Percentiles rank a stretch among this genome's conserved stretches.
Evolutionary conservation across 306 rosid species (phyloP).

Genomic region (Hylodesmum podocarpum): DNA sequence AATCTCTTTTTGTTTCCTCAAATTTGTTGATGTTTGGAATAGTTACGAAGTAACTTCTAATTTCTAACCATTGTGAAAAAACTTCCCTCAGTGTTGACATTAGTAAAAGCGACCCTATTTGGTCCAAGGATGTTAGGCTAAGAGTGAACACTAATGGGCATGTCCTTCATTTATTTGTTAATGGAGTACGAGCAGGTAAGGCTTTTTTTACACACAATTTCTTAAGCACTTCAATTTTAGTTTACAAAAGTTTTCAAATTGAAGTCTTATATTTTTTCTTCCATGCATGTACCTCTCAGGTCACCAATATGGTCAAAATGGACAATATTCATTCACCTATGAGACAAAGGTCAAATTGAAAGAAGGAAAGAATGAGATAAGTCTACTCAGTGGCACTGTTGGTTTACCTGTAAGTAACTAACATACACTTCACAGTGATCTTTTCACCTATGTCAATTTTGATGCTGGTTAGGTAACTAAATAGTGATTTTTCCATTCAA

Average conservation of each 20-base stretch:
- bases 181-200: conserved; percentile 31
- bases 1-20: not conserved
- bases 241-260: not conserved
- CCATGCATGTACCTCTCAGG: not conserved
- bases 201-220: not conserved
- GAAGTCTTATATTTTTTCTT: not conserved
- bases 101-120: not conserved
- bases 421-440: not conserved
- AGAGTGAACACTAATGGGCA: conserved; percentile 32
- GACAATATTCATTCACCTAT: conserved; percentile 13
- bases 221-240: not conserved
- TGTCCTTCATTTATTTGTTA: conserved; percentile 33
- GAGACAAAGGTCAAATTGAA: conserved; percentile 25
- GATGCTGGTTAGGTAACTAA: not conserved
- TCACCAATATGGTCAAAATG: conserved; percentile 33
- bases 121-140: not conserved
- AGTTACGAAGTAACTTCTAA: not conserved
- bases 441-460: not conserved
- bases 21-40: not conserved
- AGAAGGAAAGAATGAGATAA: conserved; percentile 32
- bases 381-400: conserved; percentile 35
- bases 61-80: not conserved
- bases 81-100: conserved; percentile 1
- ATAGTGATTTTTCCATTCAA: not conserved
- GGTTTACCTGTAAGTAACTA: conserved; percentile 42